A percentile compares a stretch with the other conserved stretches of the same genome.
These are phyloP conservation scores for Phaeosphaeria sp. DNA, from an alignment of 2,329 filamentous ascomycete species.

Conservation along the genomic window DNA sequence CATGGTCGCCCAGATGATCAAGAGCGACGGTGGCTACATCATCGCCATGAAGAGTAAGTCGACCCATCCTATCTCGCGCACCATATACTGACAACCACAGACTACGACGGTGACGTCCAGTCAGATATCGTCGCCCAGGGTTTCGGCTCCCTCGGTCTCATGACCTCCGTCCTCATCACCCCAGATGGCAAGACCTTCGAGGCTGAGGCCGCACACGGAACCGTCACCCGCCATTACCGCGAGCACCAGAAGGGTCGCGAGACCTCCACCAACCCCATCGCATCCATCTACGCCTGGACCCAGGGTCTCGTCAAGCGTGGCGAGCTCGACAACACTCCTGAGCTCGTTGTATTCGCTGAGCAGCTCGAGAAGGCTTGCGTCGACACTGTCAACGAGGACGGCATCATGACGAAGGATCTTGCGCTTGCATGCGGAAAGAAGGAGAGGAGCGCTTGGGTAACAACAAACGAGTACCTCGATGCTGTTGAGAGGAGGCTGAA, in stretches of 20 bases:
- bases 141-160: conserved; percentile 96
- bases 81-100: conserved; percentile 55
- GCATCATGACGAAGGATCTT: conserved; percentile 99
- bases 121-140: conserved; percentile 98
- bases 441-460: conserved; percentile 83
- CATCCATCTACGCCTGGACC: conserved; percentile 99
- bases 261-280: conserved; percentile 98
- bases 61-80: not conserved
- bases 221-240: conserved; percentile 97
- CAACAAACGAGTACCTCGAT: conserved; percentile 85
- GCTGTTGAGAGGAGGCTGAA: conserved; percentile 92
- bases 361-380: conserved; percentile 90
- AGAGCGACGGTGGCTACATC: conserved; percentile 94
- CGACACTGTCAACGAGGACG: conserved; percentile 90
- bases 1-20: conserved; percentile 99
- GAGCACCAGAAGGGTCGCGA: conserved; percentile 98
- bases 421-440: conserved; percentile 94
- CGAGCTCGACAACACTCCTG: conserved; percentile 89
- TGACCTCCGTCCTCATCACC: conserved; percentile 97
- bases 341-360: conserved; percentile 90
- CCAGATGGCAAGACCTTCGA: conserved; percentile 97
- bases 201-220: conserved; percentile 96
- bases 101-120: conserved; percentile 99
- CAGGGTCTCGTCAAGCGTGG: conserved; percentile 92
- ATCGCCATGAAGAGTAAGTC: conserved; percentile 92